A percentile compares a stretch with the other conserved stretches of the same genome.
Conservation (phyloP, 345 rosid genomes). For the Cardamine chenopodiifolia region DNA sequence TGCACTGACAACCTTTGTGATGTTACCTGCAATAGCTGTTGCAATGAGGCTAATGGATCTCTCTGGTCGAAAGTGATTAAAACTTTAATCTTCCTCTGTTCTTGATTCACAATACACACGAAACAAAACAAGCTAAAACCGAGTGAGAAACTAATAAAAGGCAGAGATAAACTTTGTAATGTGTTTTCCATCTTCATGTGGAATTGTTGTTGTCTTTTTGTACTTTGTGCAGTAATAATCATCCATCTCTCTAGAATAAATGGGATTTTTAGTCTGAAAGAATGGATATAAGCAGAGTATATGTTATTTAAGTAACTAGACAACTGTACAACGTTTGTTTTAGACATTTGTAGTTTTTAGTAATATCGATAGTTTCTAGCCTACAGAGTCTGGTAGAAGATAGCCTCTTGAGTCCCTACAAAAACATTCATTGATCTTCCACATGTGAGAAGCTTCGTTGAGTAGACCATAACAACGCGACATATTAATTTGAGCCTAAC, state of each 20-base stretch:
- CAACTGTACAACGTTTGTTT: slow-evolving; percentile 3
- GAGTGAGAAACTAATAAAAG: slow-evolving; percentile 45
- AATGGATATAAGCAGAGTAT: slow-evolving; percentile 2
- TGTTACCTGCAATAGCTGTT: slow-evolving; percentile 92
- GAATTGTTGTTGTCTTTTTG: slow-evolving; percentile 38
- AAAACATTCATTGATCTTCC: slow-evolving; percentile 15
- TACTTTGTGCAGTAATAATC: slow-evolving; percentile 43
- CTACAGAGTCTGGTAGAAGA: slow-evolving; percentile 26
- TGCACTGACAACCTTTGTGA: slow-evolving; percentile 80
- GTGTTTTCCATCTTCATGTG: slow-evolving; percentile 31
- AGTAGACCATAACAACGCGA: background rate
- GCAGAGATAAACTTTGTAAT: slow-evolving; percentile 27
- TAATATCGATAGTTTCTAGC: slow-evolving; percentile 1
- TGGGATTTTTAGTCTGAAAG: background rate
- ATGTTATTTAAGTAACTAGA: slow-evolving; percentile 21
- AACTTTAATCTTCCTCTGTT: background rate
- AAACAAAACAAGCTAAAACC: slow-evolving; percentile 41
- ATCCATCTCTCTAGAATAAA: background rate
- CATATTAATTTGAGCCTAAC: background rate
- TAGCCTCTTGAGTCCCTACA: slow-evolving; percentile 33
- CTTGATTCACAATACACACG: slow-evolving; percentile 4
- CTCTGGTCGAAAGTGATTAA: slow-evolving; percentile 80
- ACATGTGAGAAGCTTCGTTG: background rate
- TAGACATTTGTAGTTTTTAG: slow-evolving; percentile 4
- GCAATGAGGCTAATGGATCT: slow-evolving; percentile 98